Base-by-base conservation (phyloP, 352 stramenopile species). In the Pythium rishiriense region DNA sequence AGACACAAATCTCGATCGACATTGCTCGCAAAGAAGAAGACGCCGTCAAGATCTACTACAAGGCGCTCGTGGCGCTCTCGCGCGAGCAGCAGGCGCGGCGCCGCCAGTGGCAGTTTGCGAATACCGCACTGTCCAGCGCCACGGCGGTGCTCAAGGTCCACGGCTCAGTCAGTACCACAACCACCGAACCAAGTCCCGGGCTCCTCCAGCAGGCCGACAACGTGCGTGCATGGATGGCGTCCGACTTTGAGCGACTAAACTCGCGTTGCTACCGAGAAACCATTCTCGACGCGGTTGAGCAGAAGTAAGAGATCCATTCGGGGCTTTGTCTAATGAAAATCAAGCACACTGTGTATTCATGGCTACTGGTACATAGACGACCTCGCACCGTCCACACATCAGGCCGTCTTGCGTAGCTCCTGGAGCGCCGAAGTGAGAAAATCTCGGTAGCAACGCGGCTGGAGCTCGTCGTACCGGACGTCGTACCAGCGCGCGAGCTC, bases 111-210 rank as follows among this genome's bases (percentile, higher is more conserved):
- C 42, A 75, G 42, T 68, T 76, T 48, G 68, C 73, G 12, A 53
- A 66, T 14, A 67, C 74, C 3, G 71, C 70, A 0, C 37, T 87
- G 28, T 49, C 66, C 17, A 52, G 73, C 43, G 62, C 72, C 6
- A 62, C 74, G 3, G 68, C 79, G 47, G 73, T 69, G 3, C 52
- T 81, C 24, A 76, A 78, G 31, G 58, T 85, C 25, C 74, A 6
- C n/a, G 46, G 19, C 6, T n/a, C n/a, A n/a, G n/a, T n/a, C n/a
- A n/a, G n/a, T n/a, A n/a, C n/a, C n/a, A 35, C 9, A 39, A 31
- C 19, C 22, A 42, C 7, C 3, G 12, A 53, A 9, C 17, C 37
- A 14, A 37, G n/a, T 4, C 35, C 14, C 17, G 15, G 14, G 8
- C 46, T 43, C 26, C 53, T 21, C 3, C 22, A 37, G 21, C 62